phyloP scores from a whole-genome alignment of 2,329 filamentous ascomycete genomes.

The Phialophora macrospora region DNA sequence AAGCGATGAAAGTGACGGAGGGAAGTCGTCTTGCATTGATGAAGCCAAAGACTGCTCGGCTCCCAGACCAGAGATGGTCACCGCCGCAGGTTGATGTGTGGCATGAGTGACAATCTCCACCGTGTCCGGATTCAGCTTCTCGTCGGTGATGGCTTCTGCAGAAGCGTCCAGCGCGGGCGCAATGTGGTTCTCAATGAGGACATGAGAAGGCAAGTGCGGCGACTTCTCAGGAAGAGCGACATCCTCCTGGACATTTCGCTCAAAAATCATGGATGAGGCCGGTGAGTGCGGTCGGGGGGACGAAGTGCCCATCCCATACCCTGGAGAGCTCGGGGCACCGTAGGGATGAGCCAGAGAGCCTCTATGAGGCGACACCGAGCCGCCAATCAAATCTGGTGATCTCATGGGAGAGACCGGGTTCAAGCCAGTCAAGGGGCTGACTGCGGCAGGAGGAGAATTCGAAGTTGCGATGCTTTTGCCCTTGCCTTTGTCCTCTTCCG shows the following conservation, averaged over 20 bases:
- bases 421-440: slow-evolving; percentile 38
- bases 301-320: slow-evolving; percentile 64
- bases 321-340: slow-evolving; percentile 66
- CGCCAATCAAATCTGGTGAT: slow-evolving; percentile 49
- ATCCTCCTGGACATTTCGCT: slow-evolving; percentile 89
- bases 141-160: slow-evolving; percentile 88
- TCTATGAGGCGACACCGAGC: slow-evolving; percentile 49
- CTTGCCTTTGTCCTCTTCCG: slow-evolving; percentile 47
- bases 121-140: slow-evolving; percentile 79
- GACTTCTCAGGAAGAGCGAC: slow-evolving; percentile 70
- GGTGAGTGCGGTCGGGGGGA: slow-evolving; percentile 80
- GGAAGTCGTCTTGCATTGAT: slow-evolving; percentile 58
- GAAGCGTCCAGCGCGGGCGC: slow-evolving; percentile 89
- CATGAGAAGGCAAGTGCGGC: slow-evolving; percentile 88
- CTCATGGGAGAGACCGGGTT: slow-evolving; percentile 42
- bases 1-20: slow-evolving; percentile 44
- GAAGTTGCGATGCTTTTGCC: slow-evolving; percentile 38
- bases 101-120: slow-evolving; percentile 92
- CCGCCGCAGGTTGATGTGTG: slow-evolving; percentile 77
- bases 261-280: slow-evolving; percentile 79
- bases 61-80: slow-evolving; percentile 63
- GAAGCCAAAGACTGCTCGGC: slow-evolving; percentile 46
- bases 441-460: slow-evolving; percentile 34
- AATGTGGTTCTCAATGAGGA: slow-evolving; percentile 92
- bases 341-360: slow-evolving; percentile 41